These are phyloP conservation scores for Salvia rosmarinus DNA, from an alignment of 257 asterid species.

Conservation along the genomic window DNA sequence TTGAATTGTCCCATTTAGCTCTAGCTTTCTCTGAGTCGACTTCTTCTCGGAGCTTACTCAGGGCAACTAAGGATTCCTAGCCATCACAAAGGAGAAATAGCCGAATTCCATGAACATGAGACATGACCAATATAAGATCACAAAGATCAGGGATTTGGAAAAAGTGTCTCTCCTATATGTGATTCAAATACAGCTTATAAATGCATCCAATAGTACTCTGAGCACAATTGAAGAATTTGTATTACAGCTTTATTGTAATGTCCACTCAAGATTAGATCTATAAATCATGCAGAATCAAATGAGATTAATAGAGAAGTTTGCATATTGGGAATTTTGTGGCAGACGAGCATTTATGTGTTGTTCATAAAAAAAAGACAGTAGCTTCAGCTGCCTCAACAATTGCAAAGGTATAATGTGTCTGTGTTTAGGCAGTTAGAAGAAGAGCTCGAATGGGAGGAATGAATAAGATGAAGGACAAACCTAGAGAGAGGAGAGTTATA, in stretches of 20 bases:
- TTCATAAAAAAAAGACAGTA: no score
- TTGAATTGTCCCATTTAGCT: slow-evolving; percentile 53
- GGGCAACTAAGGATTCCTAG: slow-evolving; percentile 84
- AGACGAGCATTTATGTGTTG: no score
- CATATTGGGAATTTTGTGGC: no score
- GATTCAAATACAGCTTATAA: not conserved
- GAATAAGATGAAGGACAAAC: no score
- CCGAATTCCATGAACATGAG: slow-evolving; percentile 4
- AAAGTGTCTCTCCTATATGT: slow-evolving; percentile 12
- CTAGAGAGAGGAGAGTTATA: not conserved
- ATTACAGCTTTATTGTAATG: not conserved
- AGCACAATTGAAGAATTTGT: not conserved
- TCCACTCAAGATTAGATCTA: not conserved
- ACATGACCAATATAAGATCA: slow-evolving; percentile 8
- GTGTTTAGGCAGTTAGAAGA: no score
- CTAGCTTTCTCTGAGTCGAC: slow-evolving; percentile 72
- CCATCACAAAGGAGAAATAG: slow-evolving; percentile 22
- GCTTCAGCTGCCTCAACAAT: no score
- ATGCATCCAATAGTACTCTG: slow-evolving; percentile 4
- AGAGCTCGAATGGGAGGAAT: no score
- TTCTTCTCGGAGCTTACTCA: slow-evolving; percentile 86
- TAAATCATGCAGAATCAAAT: no score
- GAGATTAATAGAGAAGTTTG: no score
- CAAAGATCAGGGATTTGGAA: slow-evolving; percentile 23
- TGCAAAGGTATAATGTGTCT: no score